These are phyloP conservation scores for Suaeda aralocaspica DNA, from an alignment of 148 eudicot genomes.

Conservation along the genomic window DNA sequence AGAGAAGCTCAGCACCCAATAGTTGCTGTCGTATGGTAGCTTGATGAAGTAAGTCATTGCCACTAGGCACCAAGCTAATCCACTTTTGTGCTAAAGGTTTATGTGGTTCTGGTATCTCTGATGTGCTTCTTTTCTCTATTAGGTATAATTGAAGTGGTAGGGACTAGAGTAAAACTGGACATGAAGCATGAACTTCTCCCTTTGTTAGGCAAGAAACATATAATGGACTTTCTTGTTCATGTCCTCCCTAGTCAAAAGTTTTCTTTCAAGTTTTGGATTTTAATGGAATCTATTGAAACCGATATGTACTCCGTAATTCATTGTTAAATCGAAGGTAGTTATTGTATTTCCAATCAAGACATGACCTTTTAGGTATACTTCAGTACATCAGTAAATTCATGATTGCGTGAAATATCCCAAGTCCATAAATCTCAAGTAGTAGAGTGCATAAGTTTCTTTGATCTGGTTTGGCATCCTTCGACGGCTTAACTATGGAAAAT, in stretches of 20 bases:
- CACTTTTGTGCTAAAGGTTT: neutral
- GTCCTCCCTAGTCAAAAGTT: no score
- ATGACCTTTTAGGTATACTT: no score
- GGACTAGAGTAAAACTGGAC: neutral
- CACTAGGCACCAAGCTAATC: neutral
- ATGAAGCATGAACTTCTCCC: no score
- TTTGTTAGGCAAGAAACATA: no score
- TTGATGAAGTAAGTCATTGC: slow-evolving; percentile 8
- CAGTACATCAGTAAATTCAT: no score
- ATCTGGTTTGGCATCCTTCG: neutral
- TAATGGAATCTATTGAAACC: no score
- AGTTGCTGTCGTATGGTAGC: neutral
- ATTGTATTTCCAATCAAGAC: no score
- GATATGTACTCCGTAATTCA: no score
- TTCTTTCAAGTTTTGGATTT: no score
- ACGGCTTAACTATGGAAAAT: slow-evolving; percentile 1
- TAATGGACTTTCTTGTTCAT: no score
- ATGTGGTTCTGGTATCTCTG: neutral
- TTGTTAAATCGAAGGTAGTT: no score
- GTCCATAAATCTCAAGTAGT: no score
- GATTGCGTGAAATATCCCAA: slow-evolving; percentile 17
- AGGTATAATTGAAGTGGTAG: neutral
- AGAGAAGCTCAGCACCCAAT: neutral
- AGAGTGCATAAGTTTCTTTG: neutral
- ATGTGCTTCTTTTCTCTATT: neutral